A percentile compares a stretch with the other conserved stretches of the same genome.
These are phyloP conservation scores for Hyphochytrium catenoides DNA, from an alignment of 352 stramenopile species.

Conservation along the genomic window DNA sequence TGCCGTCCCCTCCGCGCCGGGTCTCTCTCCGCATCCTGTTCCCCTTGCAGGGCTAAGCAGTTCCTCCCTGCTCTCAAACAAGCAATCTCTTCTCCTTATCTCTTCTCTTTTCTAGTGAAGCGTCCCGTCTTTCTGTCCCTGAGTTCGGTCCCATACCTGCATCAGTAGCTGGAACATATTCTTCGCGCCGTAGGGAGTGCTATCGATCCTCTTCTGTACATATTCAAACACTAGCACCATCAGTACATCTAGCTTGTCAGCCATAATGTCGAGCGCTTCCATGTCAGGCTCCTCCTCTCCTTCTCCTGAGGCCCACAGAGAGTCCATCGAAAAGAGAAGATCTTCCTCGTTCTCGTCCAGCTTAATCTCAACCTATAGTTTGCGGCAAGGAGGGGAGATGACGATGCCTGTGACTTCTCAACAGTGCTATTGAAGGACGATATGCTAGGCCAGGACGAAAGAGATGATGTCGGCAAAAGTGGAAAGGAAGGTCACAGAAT, in stretches of 20 bases:
- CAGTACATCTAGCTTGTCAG: constrained; percentile 60
- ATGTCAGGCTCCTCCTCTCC: too few species aligned
- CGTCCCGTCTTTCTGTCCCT: background rate
- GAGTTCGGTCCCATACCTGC: background rate
- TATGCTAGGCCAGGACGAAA: too few species aligned
- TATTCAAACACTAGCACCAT: constrained; percentile 66
- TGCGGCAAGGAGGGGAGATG: too few species aligned
- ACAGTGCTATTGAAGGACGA: too few species aligned
- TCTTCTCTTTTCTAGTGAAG: background rate
- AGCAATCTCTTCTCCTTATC: constrained; percentile 3
- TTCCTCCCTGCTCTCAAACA: constrained; percentile 9
- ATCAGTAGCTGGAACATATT: constrained; percentile 2
- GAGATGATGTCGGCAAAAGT: too few species aligned
- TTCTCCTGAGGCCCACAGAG: too few species aligned
- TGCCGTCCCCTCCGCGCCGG: constrained; percentile 13
- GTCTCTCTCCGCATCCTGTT: constrained; percentile 12
- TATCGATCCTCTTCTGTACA: constrained; percentile 17
- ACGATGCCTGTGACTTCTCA: too few species aligned
- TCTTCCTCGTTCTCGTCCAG: constrained; percentile 58
- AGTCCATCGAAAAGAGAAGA: constrained; percentile 17
- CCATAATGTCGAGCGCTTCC: constrained; percentile 39
- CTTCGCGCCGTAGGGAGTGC: constrained; percentile 3
- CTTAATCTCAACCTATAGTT: constrained; percentile 41
- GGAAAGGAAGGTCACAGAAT: too few species aligned
- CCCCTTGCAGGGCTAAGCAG: constrained; percentile 11